Evolutionary conservation across 345 rosid genomes (phyloP).

Genomic region (Salix exigua): DNA sequence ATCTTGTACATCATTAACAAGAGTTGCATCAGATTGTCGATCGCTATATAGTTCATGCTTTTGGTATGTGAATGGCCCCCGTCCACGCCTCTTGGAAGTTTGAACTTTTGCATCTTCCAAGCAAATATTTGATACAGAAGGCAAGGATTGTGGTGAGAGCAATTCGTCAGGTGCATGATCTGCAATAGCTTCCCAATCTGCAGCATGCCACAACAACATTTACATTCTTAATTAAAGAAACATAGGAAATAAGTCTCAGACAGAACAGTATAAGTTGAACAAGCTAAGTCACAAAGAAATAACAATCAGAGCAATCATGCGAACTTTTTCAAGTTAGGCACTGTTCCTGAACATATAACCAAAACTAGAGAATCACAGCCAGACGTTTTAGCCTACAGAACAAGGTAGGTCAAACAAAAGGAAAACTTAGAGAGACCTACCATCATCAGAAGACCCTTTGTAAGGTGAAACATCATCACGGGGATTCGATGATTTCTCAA

Average conservation of each 20-base stretch:
- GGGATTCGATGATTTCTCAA: constrained; percentile 19
- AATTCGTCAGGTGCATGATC: constrained; percentile 60
- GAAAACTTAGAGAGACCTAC: constrained; percentile 26
- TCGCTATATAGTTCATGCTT: constrained; percentile 60
- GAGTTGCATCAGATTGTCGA: constrained; percentile 21
- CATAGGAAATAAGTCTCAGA: background rate
- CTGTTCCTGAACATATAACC: too few relatives aligned
- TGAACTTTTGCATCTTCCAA: constrained; percentile 47
- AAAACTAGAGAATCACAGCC: too few relatives aligned
- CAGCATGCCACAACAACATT: constrained; percentile 8
- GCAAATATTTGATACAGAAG: constrained; percentile 59
- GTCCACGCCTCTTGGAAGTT: constrained; percentile 79
- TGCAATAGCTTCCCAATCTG: constrained; percentile 92
- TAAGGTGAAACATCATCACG: constrained; percentile 19
- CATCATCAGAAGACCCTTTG: constrained; percentile 60
- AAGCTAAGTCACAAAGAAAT: background rate
- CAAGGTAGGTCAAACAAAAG: background rate
- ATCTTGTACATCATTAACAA: constrained; percentile 40
- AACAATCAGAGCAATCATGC: background rate
- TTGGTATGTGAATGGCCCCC: constrained; percentile 76
- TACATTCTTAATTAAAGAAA: background rate
- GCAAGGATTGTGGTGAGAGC: constrained; percentile 46
- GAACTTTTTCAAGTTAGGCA: too few relatives aligned
- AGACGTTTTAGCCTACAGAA: too few relatives aligned
- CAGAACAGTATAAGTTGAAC: background rate